Percentiles rank a stretch among this genome's conserved stretches.
These are phyloP conservation scores for Neodidymelliopsis sp. DNA, from an alignment of 2,329 filamentous ascomycete species.

Conservation along the genomic window DNA sequence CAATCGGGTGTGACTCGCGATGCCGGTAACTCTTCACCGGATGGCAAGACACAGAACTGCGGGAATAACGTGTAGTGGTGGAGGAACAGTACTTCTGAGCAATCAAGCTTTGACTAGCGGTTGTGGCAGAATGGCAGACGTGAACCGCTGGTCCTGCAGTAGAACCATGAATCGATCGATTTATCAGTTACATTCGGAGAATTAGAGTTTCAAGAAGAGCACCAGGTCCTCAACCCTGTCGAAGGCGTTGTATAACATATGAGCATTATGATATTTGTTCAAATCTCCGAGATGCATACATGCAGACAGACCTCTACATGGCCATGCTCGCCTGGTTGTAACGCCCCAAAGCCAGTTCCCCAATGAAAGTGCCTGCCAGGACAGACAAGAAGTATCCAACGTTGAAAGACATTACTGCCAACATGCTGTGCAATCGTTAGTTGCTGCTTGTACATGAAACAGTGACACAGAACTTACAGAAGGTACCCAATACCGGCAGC, in stretches of 20 bases:
- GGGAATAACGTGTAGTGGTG: constrained; percentile 1
- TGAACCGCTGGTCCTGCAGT: constrained; percentile 1
- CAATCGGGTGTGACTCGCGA: background rate
- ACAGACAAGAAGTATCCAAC: constrained; percentile 84
- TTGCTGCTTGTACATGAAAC: background rate
- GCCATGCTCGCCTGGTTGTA: constrained; percentile 56
- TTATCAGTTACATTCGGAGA: background rate
- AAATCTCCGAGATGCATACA: background rate
- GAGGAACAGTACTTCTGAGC: background rate
- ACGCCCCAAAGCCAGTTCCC: constrained; percentile 80
- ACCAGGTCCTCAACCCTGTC: background rate
- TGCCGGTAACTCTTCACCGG: constrained; percentile 6
- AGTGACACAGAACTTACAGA: constrained; percentile 68
- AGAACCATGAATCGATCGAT: background rate
- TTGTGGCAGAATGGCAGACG: constrained; percentile 20
- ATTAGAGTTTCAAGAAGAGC: constrained; percentile 1
- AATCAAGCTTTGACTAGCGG: constrained; percentile 34
- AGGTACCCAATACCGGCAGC: constrained; percentile 83
- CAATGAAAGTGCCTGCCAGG: constrained; percentile 82
- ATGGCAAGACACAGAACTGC: constrained; percentile 1
- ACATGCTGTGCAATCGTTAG: constrained; percentile 69
- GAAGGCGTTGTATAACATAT: background rate
- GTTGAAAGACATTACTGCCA: constrained; percentile 91
- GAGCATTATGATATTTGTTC: background rate
- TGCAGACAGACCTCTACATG: constrained; percentile 27